These are phyloP conservation scores for Crataegus laevigata DNA, from an alignment of 306 rosid species.

Conservation along the genomic window DNA sequence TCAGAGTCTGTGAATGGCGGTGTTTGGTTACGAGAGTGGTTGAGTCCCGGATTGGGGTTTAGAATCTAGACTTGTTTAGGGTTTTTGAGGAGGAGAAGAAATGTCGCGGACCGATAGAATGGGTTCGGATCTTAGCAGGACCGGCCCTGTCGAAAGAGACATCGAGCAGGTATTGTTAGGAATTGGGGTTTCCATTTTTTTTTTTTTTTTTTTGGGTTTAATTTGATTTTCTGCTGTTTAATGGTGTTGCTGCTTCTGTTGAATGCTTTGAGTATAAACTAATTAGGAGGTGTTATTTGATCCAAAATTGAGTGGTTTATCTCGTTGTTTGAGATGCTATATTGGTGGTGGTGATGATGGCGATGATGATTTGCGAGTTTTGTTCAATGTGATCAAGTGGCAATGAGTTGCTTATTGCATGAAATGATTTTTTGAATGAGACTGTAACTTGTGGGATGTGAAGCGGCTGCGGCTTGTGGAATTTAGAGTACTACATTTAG, in stretches of 20 bases:
- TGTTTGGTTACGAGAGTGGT: conserved; percentile 53
- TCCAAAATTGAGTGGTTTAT: background rate
- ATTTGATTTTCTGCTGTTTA: background rate
- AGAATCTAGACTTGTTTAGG: conserved; percentile 31
- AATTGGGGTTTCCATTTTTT: conserved; percentile 11
- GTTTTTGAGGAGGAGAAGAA: conserved; percentile 18
- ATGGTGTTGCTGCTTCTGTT: conserved; percentile 8
- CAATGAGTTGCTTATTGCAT: background rate
- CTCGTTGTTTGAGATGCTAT: background rate
- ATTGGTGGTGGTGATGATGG: background rate
- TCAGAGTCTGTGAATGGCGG: conserved; percentile 57
- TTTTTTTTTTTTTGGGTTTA: background rate
- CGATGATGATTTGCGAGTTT: background rate
- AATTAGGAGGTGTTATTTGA: background rate
- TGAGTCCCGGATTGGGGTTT: conserved; percentile 37
- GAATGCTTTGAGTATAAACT: background rate
- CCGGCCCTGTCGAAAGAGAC: conserved; percentile 85
- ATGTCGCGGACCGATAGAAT: conserved; percentile 71
- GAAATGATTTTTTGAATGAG: background rate
- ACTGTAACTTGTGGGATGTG: background rate
- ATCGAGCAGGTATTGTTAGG: conserved; percentile 67
- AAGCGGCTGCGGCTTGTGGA: background rate
- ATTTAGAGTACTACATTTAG: conserved; percentile 3
- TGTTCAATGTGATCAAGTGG: background rate
- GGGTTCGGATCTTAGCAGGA: conserved; percentile 87